Evolutionary conservation across 208 protist genomes (phyloP).

Genomic region (Leishmania turanica): DNA sequence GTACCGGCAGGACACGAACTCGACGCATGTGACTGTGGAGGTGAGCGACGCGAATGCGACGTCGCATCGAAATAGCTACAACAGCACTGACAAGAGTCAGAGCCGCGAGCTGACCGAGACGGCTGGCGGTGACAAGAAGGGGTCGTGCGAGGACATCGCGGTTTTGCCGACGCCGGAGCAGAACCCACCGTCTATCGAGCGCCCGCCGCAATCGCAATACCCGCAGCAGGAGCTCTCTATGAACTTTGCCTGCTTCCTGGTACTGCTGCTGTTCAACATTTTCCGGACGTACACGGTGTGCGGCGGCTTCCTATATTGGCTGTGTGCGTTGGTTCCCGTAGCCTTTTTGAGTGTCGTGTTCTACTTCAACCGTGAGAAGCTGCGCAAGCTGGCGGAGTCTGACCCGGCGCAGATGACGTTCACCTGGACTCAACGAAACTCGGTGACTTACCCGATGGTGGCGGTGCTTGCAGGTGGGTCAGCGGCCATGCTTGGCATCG

Average conservation of each 20-base stretch:
- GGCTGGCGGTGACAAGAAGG: constrained; percentile 6
- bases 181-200: neutral
- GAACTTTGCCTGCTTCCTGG: constrained; percentile 57
- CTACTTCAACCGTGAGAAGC: constrained; percentile 38
- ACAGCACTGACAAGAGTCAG: constrained; percentile 7
- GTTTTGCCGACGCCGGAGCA: constrained; percentile 9
- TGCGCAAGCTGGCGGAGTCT: constrained; percentile 34
- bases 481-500: constrained; percentile 84
- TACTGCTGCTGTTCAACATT: constrained; percentile 74
- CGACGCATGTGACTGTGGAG: constrained; percentile 29
- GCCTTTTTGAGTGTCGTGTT: constrained; percentile 38
- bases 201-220: constrained; percentile 52
- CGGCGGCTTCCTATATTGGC: constrained; percentile 55
- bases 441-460: constrained; percentile 60
- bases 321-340: constrained; percentile 47
- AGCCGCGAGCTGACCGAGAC: constrained; percentile 18
- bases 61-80: neutral
- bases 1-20: constrained; percentile 39
- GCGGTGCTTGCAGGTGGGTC: constrained; percentile 75
- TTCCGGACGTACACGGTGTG: constrained; percentile 43
- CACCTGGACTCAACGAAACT: constrained; percentile 57
- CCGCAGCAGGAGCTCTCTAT: constrained; percentile 51
- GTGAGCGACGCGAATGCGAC: constrained; percentile 6
- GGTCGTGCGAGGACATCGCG: neutral
- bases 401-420: constrained; percentile 47